A percentile compares a stretch with the other conserved stretches of the same genome.
Conservation (phyloP, 2,329 filamentous ascomycete species). For the Pezicula carpinea region DNA sequence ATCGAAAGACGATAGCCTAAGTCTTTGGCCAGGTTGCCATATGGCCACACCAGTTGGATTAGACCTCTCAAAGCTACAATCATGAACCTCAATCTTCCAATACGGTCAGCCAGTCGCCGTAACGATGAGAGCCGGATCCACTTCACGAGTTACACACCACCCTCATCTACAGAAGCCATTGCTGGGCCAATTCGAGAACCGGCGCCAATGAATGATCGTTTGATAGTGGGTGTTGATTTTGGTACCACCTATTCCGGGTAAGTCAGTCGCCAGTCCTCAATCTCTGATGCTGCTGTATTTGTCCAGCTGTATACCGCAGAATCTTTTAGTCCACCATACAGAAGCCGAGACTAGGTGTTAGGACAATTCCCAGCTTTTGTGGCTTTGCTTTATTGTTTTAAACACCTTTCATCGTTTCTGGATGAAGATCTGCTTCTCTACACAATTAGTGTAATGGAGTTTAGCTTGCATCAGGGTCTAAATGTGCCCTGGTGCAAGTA, state of each 20-base stretch:
- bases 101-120: conserved; percentile 21
- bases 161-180: conserved; percentile 57
- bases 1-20: not conserved
- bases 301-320: not conserved
- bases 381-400: not conserved
- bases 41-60: not conserved
- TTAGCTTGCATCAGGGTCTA: not conserved
- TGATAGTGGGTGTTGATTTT: conserved; percentile 78
- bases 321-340: no score
- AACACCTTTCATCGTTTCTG: not conserved
- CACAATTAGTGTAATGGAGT: not conserved
- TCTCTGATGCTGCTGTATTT: not conserved
- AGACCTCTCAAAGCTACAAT: not conserved
- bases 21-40: not conserved
- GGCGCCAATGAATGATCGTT: conserved; percentile 50
- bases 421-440: not conserved
- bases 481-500: not conserved
- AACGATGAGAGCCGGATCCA: conserved; percentile 29
- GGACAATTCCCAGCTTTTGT: not conserved
- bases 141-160: conserved; percentile 40
- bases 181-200: conserved; percentile 54
- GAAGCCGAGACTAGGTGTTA: no score
- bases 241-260: conserved; percentile 80
- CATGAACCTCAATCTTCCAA: conserved; percentile 30
- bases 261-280: conserved; percentile 27